Conservation (phyloP, 73 alveolate genomes). For the Effrenium voratum region DNA sequence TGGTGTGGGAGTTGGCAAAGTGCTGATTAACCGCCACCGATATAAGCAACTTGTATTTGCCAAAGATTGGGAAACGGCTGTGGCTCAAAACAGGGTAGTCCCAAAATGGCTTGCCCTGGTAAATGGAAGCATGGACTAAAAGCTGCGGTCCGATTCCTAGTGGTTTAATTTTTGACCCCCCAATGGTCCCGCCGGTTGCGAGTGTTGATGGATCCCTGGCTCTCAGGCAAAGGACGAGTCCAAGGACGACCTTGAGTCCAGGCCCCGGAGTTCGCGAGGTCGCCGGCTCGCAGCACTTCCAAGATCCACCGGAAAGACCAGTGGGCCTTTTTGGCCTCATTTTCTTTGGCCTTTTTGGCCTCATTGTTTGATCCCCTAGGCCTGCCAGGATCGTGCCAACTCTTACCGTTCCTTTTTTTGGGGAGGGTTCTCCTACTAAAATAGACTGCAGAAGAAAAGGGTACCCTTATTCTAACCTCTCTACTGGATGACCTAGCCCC, state of each 20-base stretch:
- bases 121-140: not conserved
- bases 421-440: too few relatives aligned
- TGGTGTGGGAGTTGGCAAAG: too few relatives aligned
- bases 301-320: not conserved
- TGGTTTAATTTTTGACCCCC: not conserved
- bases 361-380: too few relatives aligned
- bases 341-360: not conserved
- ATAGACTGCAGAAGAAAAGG: too few relatives aligned
- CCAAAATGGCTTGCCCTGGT: not conserved
- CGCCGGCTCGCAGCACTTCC: too few relatives aligned
- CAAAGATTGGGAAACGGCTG: not conserved
- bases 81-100: not conserved
- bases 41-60: not conserved
- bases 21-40: too few relatives aligned
- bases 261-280: too few relatives aligned
- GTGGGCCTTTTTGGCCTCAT: not conserved
- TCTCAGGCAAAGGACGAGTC: constrained; percentile 29
- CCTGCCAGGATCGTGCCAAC: not conserved
- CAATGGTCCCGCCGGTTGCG: not conserved
- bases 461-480: too few relatives aligned
- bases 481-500: too few relatives aligned
- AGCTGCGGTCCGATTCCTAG: not conserved
- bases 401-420: not conserved
- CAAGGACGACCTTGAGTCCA: not conserved
- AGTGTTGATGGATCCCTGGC: not conserved